These are phyloP conservation scores for Trametes villosa DNA, from an alignment of 768 basidiomycete species.

Conservation along the genomic window DNA sequence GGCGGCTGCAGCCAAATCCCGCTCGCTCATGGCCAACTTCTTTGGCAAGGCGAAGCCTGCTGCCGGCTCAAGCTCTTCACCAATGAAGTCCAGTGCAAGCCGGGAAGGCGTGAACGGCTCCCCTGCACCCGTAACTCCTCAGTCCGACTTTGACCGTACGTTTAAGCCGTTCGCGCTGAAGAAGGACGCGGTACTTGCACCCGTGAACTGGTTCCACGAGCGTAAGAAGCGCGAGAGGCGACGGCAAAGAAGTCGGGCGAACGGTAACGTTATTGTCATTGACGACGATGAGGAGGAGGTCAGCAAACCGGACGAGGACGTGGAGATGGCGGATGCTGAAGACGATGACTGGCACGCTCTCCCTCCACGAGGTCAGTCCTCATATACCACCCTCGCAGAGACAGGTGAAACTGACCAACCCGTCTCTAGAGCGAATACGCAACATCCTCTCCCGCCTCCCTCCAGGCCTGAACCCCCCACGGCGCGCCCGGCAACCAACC, in stretches of 20 bases:
- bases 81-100: slow-evolving; percentile 29
- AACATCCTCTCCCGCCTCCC: slow-evolving; percentile 25
- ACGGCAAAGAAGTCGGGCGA: slow-evolving; percentile 26
- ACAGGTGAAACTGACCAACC: neutral
- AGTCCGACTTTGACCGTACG: slow-evolving; percentile 69
- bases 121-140: slow-evolving; percentile 38
- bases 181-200: slow-evolving; percentile 74
- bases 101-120: slow-evolving; percentile 31
- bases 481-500: slow-evolving; percentile 37
- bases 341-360: slow-evolving; percentile 29
- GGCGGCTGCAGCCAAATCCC: slow-evolving; percentile 72
- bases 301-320: slow-evolving; percentile 20
- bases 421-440: slow-evolving; percentile 26
- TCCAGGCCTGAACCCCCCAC: slow-evolving; percentile 19
- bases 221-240: slow-evolving; percentile 32
- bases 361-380: slow-evolving; percentile 45
- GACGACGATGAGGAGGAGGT: slow-evolving; percentile 49
- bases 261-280: slow-evolving; percentile 61
- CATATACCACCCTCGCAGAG: neutral
- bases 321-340: slow-evolving; percentile 32
- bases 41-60: slow-evolving; percentile 64
- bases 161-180: slow-evolving; percentile 84
- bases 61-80: slow-evolving; percentile 25
- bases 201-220: slow-evolving; percentile 67
- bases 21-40: slow-evolving; percentile 77